Percentiles rank a stretch among this genome's conserved stretches.
These are phyloP conservation scores for Coemansia sp. DNA, from an alignment of 192 early-diverging fungal species.

Conservation along the genomic window DNA sequence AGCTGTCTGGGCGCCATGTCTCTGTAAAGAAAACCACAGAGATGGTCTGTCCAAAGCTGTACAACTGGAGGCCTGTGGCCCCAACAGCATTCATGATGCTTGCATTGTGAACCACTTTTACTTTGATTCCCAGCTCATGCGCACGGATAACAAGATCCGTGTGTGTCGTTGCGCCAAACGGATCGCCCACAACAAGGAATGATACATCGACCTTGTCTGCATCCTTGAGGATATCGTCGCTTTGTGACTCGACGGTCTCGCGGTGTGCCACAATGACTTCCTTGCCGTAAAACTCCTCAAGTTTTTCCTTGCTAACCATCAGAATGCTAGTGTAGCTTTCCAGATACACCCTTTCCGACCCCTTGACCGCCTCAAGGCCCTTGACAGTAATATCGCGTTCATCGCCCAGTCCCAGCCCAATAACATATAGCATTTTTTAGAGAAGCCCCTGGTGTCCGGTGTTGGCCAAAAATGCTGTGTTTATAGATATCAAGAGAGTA, in stretches of 20 bases:
- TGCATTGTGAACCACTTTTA: constrained; percentile 97
- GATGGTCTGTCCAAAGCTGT: constrained; percentile 98
- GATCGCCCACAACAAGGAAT: constrained; percentile 97
- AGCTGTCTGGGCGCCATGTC: constrained; percentile 94
- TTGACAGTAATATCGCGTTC: constrained; percentile 97
- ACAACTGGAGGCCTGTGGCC: constrained; percentile 92
- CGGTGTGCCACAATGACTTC: constrained; percentile 87
- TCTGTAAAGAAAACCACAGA: constrained; percentile 98
- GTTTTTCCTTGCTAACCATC: constrained; percentile 68
- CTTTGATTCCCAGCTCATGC: constrained; percentile 77
- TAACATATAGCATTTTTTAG: constrained; percentile 71
- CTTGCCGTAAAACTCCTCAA: constrained; percentile 87
- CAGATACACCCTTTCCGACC: constrained; percentile 86
- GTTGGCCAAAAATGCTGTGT: background rate
- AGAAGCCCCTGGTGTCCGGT: background rate
- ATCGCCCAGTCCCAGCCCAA: constrained; percentile 94
- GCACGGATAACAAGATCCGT: constrained; percentile 95
- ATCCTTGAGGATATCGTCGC: constrained; percentile 83
- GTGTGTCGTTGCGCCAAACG: constrained; percentile 96
- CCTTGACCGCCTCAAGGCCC: constrained; percentile 89
- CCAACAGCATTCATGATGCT: constrained; percentile 99
- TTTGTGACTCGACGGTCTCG: constrained; percentile 94
- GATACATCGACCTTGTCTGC: constrained; percentile 89
- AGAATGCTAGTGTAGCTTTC: constrained; percentile 96
- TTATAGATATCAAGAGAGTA: background rate